These are phyloP conservation scores for Naganishia antarctica DNA, from an alignment of 768 basidiomycete species.

Conservation along the genomic window DNA sequence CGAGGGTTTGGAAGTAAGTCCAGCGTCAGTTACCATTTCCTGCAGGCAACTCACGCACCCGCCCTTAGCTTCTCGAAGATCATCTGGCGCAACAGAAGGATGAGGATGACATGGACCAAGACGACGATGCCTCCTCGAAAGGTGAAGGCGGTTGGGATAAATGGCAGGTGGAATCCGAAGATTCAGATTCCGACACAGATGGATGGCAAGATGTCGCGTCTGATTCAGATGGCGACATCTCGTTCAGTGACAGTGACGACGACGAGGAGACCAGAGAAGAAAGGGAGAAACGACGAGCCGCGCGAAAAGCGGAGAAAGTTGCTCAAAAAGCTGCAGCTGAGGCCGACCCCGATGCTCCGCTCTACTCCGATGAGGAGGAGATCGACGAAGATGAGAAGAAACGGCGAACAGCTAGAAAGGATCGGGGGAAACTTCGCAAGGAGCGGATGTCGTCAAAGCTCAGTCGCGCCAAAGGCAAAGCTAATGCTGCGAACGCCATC, in stretches of 20 bases:
- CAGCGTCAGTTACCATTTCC: neutral
- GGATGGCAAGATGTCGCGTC: constrained; percentile 78
- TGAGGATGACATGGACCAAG: constrained; percentile 56
- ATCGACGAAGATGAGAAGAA: constrained; percentile 41
- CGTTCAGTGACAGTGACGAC: constrained; percentile 83
- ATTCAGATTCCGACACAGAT: constrained; percentile 51
- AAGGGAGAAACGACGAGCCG: constrained; percentile 7
- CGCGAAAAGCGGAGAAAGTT: constrained; percentile 16
- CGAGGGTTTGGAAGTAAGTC: constrained; percentile 70
- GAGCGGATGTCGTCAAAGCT: constrained; percentile 25
- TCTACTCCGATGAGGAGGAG: constrained; percentile 27
- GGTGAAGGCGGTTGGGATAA: constrained; percentile 66
- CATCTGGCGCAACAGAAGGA: constrained; percentile 42
- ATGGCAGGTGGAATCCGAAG: constrained; percentile 69
- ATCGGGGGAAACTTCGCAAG: constrained; percentile 31
- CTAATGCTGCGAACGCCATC: neutral
- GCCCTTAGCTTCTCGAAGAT: constrained; percentile 5
- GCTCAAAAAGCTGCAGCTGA: constrained; percentile 25
- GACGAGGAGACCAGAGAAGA: constrained; percentile 51
- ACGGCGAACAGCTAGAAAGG: constrained; percentile 18
- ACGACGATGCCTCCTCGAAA: neutral
- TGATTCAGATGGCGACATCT: constrained; percentile 63
- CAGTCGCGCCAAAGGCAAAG: neutral
- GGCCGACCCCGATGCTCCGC: constrained; percentile 22
- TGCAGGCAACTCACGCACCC: neutral